Base-by-base conservation (phyloP, 352 stramenopile genomes). In the Pythium myriotylum region DNA sequence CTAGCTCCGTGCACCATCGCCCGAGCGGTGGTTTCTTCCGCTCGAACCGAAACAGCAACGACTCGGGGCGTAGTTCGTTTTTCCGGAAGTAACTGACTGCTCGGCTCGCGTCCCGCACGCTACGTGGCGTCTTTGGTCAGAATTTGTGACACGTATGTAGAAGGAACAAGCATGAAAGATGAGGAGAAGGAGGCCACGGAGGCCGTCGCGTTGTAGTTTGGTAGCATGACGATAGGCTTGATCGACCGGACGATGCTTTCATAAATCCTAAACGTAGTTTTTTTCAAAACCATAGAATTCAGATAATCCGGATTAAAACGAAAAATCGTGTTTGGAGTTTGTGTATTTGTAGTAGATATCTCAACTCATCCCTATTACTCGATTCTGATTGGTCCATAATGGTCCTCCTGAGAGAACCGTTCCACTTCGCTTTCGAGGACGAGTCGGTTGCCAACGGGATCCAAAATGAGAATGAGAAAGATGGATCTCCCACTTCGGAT, bases 21-120 rank as follows among this genome's bases (percentile, higher is more conserved):
- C 56, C 63, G 33, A 65, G 63, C 26, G 56, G 55, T 13, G 63
- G 63, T 24, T 70, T 70, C 27, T 70, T 70, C 63, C 55, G 63
- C 14, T 70, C 63, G 27, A 70, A 56, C 19, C 55, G 63, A 49
- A 65, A 42, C 42, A 59, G 27, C 48, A 50, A 62, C 39, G 52
- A 86, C 62, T 68, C 73, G 39, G 54, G 68, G 5, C 76, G 79
- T 24, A 76, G 79, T 45, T 88, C 79, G 35, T 86, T 88, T 41
- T 88, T 88, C 61, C 65, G 78, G 33, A 88, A 84, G 59, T 84
- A 88, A 26, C 16, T 22, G 29, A 35, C 10, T 10, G 29, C 5
- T 35, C 29, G 29, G 5, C 29, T 35, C 29, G 29, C 5, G 29
- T 5, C n/a, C n/a, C 29, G 29, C 67, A 45, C 20, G 17, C 14